Evolutionary conservation across 2,329 filamentous ascomycete genomes (phyloP), one percentile per base, ranked within the genome.

Genomic region (Cryphonectria parasitica): DNA sequence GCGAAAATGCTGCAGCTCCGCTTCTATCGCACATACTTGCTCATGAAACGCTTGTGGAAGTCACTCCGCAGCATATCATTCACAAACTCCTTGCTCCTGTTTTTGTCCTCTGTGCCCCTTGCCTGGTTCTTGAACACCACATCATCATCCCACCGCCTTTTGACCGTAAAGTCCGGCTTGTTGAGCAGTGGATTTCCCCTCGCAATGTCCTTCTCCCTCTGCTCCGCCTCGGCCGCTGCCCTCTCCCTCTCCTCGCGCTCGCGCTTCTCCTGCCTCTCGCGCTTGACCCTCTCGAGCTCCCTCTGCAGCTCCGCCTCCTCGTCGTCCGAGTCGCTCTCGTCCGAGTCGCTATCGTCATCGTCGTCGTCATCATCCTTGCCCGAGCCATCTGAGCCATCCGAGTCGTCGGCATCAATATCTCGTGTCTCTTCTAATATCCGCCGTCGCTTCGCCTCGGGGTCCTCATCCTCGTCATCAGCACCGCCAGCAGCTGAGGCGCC

Each of bases 61-160:
- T 99, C 96, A 41, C 94, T 98, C 73, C 95, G 90, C 74, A 98
- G 83, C 77, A 97, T 86, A 82, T 98, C 92, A 79, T 99, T 99
- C 81, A 99, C 95, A 83, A 99, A 99, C 81, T 97, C 95, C 84
- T 95, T 97, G 82, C 88, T 89, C 84, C 92, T 89, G 73, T 91
- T 90, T 84, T 91, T 95, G 73, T 98, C 94, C 78, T 98, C 95
- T 0, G 95, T 97, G 11, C 95, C 96, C 71, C 96, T 88, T 45
- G 95, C 96, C 83, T 99, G 96, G 81, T 99, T 99, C 85, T 97
- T 98, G 84, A 99, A 99, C 2, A 99, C 95, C 17, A 99, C 96
- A 79, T 99, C 96, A 77, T 99, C 96, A 76, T 99, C 96, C 96
- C 96, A 99, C 81, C 84, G 85, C 75, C 93, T 86, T 86, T 97